These are phyloP conservation scores for Rhynchospora tenuis DNA, from an alignment of 176 grass and related monocot genomes.

Conservation along the genomic window DNA sequence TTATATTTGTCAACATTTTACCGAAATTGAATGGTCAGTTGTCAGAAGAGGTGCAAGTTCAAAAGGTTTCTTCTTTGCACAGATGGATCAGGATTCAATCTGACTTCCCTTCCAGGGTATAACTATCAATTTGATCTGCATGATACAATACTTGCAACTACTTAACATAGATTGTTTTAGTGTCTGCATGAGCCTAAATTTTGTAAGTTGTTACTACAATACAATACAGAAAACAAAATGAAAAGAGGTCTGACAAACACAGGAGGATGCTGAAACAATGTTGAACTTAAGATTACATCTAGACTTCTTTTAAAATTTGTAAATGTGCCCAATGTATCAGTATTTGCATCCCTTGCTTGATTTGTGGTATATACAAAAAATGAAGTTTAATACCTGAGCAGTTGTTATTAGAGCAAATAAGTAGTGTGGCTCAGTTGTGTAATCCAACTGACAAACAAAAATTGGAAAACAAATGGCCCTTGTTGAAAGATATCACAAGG, in stretches of 20 bases:
- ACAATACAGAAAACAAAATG: not conserved
- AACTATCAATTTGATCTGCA: not conserved
- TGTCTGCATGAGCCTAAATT: not conserved
- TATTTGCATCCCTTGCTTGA: not conserved
- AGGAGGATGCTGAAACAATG: not conserved
- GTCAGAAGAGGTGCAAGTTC: slow-evolving; percentile 4
- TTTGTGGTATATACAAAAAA: not conserved
- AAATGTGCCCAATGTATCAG: not conserved
- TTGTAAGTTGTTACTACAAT: not conserved
- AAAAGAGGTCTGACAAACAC: not conserved
- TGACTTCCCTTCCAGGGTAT: slow-evolving; percentile 2
- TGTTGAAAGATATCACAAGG: not conserved
- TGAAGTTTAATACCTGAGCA: not conserved
- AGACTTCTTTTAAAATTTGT: not conserved
- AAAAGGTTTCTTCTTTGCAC: not conserved
- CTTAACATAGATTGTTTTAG: not conserved
- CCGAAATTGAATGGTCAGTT: slow-evolving; percentile 9
- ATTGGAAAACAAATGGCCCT: not conserved
- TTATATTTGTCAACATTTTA: slow-evolving; percentile 11
- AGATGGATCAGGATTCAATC: slow-evolving; percentile 6
- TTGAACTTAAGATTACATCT: not conserved
- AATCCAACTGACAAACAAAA: not conserved
- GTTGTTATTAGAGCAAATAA: not conserved
- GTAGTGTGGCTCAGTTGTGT: not conserved
- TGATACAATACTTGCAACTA: not conserved